phyloP scores from a whole-genome alignment of 495 filamentous ascomycete species.

The Aspergillus campestris region DNA sequence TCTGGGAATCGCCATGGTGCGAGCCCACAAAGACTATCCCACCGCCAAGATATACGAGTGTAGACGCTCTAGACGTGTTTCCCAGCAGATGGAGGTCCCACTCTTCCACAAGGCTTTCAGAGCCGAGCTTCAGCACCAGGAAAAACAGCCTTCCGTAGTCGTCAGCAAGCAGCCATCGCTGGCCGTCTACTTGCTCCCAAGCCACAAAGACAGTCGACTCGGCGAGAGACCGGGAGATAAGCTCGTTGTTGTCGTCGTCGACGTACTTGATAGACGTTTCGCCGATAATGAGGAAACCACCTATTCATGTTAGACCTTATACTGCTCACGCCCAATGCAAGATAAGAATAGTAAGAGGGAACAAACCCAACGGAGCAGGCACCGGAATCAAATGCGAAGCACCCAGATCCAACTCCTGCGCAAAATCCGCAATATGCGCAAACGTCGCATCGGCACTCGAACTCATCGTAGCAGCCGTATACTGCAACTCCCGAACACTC shows the following conservation, averaged over 20 bases:
- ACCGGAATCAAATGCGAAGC: constrained; percentile 81
- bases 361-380: constrained; percentile 48
- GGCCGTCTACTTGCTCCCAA: constrained; percentile 76
- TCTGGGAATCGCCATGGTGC: constrained; percentile 84
- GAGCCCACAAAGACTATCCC: constrained; percentile 79
- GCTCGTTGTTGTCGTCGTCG: constrained; percentile 57
- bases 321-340: neutral
- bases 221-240: constrained; percentile 50
- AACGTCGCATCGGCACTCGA: constrained; percentile 44
- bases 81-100: constrained; percentile 64
- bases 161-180: constrained; percentile 79
- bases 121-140: constrained; percentile 62
- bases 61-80: constrained; percentile 61
- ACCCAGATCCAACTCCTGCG: constrained; percentile 60
- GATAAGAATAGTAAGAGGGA: neutral
- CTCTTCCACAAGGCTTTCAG: constrained; percentile 50
- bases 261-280: constrained; percentile 81
- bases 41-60: constrained; percentile 69
- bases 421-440: constrained; percentile 38
- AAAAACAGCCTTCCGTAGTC: constrained; percentile 79
- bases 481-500: constrained; percentile 50
- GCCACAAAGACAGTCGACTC: constrained; percentile 76
- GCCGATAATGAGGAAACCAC: constrained; percentile 74
- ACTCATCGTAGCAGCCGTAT: constrained; percentile 34
- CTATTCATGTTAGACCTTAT: constrained; percentile 20